A percentile compares a stretch with the other conserved stretches of the same genome.
Conservation (phyloP, 768 basidiomycete genomes). For the Boletus huronensis region DNA sequence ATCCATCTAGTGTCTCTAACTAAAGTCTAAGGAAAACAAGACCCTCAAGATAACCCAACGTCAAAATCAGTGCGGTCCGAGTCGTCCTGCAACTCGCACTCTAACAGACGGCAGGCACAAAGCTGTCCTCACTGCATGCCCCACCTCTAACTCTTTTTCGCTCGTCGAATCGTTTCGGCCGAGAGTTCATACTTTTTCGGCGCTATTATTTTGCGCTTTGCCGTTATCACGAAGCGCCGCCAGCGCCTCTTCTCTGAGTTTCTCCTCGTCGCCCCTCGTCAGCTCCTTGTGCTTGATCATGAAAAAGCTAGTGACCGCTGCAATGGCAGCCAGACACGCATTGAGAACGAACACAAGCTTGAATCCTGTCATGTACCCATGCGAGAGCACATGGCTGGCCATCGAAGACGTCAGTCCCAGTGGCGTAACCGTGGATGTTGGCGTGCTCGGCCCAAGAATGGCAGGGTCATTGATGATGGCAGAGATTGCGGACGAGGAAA, state of each 20-base stretch:
- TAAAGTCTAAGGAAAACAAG: neutral
- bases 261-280: conserved; percentile 52
- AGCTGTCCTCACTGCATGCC: neutral
- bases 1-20: neutral
- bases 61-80: neutral
- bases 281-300: conserved; percentile 64
- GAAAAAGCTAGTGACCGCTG: conserved; percentile 51
- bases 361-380: conserved; percentile 58
- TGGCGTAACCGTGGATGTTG: conserved; percentile 30
- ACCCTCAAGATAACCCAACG: neutral
- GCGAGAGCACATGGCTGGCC: conserved; percentile 41
- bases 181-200: conserved; percentile 3
- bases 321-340: conserved; percentile 49
- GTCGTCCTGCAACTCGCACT: neutral
- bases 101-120: neutral
- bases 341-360: conserved; percentile 58
- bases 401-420: conserved; percentile 36
- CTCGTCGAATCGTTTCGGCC: neutral
- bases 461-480: conserved; percentile 49
- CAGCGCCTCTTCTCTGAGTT: conserved; percentile 41
- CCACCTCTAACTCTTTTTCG: neutral
- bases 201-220: neutral
- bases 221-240: neutral
- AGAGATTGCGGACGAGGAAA: conserved; percentile 38
- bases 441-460: conserved; percentile 29